Percentiles rank a stretch among this genome's conserved stretches.
These are phyloP conservation scores for Fermentozyma sake DNA, from an alignment of 1,139 yeast genomes.

Conservation along the genomic window DNA sequence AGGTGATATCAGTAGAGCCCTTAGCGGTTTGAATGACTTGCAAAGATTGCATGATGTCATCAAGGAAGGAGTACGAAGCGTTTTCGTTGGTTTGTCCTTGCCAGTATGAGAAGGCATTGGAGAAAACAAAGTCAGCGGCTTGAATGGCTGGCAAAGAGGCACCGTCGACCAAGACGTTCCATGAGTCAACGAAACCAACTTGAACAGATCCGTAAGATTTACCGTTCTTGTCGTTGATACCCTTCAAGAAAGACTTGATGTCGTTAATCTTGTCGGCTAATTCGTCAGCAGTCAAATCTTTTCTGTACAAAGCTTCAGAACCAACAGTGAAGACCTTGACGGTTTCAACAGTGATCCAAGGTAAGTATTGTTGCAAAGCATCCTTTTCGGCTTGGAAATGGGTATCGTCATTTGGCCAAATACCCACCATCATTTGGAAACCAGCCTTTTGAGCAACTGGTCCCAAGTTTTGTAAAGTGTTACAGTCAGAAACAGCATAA, in stretches of 20 bases:
- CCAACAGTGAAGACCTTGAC: slow-evolving; percentile 79
- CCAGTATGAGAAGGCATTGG: slow-evolving; percentile 98
- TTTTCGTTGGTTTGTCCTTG: slow-evolving; percentile 85
- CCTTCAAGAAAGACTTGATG: slow-evolving; percentile 51
- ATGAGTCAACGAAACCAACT: slow-evolving; percentile 93
- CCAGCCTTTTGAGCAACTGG: slow-evolving; percentile 81
- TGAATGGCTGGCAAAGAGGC: slow-evolving; percentile 62
- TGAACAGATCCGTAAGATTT: slow-evolving; percentile 64
- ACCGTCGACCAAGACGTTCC: slow-evolving; percentile 88
- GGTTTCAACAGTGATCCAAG: slow-evolving; percentile 61
- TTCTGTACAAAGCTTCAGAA: slow-evolving; percentile 88
- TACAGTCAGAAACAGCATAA: slow-evolving; percentile 84
- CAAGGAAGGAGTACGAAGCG: slow-evolving; percentile 86
- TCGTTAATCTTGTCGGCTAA: slow-evolving; percentile 61
- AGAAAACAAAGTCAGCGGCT: slow-evolving; percentile 80
- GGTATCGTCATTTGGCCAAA: slow-evolving; percentile 84
- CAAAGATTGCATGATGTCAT: slow-evolving; percentile 94
- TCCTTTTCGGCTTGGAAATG: slow-evolving; percentile 67
- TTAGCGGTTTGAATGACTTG: slow-evolving; percentile 79
- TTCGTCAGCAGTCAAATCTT: slow-evolving; percentile 64
- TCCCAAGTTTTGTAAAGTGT: slow-evolving; percentile 74
- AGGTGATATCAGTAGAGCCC: slow-evolving; percentile 77
- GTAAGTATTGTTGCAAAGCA: slow-evolving; percentile 67
- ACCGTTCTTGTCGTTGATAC: slow-evolving; percentile 76
- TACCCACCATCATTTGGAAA: slow-evolving; percentile 71